Evolutionary conservation across 768 basidiomycete species (phyloP).

Genomic region (Psilocybe subaeruginosa): DNA sequence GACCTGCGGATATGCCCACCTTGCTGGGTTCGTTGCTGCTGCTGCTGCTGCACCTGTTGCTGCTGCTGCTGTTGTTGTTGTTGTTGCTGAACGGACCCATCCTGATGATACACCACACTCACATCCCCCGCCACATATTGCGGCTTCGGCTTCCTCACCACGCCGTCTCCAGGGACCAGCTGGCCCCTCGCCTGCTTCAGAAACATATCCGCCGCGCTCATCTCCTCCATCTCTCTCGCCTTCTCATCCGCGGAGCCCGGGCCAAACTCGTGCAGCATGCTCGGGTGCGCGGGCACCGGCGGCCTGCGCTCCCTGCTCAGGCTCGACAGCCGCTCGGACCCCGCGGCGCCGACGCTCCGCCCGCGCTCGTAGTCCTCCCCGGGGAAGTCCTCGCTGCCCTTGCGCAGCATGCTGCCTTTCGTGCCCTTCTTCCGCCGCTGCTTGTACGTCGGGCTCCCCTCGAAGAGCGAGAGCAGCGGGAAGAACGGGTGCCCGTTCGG

Average conservation of each 20-base stretch:
- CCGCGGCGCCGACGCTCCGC: constrained; percentile 7
- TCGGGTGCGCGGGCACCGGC: constrained; percentile 20
- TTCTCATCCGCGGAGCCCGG: constrained; percentile 25
- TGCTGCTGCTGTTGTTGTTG: background rate
- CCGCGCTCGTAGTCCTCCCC: constrained; percentile 34
- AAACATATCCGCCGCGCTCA: constrained; percentile 73
- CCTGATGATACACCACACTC: constrained; percentile 33
- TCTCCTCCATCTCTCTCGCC: constrained; percentile 26
- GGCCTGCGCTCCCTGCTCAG: constrained; percentile 22
- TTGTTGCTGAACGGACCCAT: constrained; percentile 20
- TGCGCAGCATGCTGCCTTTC: constrained; percentile 34
- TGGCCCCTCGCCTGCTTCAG: constrained; percentile 62
- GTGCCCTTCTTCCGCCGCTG: constrained; percentile 78
- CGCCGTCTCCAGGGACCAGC: constrained; percentile 38
- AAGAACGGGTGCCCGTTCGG: constrained; percentile 59
- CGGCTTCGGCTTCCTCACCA: constrained; percentile 31
- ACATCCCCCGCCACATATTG: constrained; percentile 32
- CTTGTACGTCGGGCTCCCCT: constrained; percentile 89
- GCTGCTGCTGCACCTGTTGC: constrained; percentile 11
- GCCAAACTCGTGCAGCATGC: constrained; percentile 35
- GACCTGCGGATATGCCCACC: constrained; percentile 22
- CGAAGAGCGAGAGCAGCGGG: constrained; percentile 73
- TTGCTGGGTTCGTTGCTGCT: background rate
- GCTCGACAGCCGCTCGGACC: constrained; percentile 1
- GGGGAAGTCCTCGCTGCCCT: constrained; percentile 30